Evolutionary conservation across 352 stramenopile species (phyloP).

Genomic region (Thalassiosira mediterranea): DNA sequence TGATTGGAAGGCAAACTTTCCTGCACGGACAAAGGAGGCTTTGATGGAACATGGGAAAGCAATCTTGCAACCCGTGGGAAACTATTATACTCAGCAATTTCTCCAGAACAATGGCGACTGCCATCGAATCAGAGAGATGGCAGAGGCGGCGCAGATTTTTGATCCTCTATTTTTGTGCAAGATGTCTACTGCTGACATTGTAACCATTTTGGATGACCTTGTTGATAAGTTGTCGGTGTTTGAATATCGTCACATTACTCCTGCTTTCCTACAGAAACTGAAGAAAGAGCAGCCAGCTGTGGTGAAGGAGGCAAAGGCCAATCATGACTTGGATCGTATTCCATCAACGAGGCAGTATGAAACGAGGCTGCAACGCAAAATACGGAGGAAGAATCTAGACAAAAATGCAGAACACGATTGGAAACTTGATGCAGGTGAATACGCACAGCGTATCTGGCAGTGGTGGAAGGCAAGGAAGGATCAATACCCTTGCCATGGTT

Average conservation of each 20-base stretch:
- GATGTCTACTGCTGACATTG: slow-evolving; percentile 4
- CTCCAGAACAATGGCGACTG: background rate
- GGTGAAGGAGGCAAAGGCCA: slow-evolving; percentile 7
- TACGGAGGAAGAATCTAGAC: background rate
- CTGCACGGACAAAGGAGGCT: background rate
- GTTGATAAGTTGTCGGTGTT: slow-evolving; percentile 18
- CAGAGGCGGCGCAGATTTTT: slow-evolving; percentile 12
- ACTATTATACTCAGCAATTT: slow-evolving; percentile 9
- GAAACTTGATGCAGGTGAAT: slow-evolving; percentile 29
- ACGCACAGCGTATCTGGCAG: slow-evolving; percentile 20
- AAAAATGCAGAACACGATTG: slow-evolving; percentile 7
- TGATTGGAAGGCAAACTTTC: slow-evolving; percentile 19
- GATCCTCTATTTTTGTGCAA: slow-evolving; percentile 21
- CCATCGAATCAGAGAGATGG: slow-evolving; percentile 6
- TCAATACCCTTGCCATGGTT: background rate
- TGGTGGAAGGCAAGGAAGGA: slow-evolving; percentile 28
- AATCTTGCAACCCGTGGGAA: background rate
- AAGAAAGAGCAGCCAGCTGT: slow-evolving; percentile 18
- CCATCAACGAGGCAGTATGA: slow-evolving; percentile 13
- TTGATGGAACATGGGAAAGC: slow-evolving; percentile 14
- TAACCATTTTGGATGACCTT: slow-evolving; percentile 10
- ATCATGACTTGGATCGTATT: slow-evolving; percentile 25
- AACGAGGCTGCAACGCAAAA: slow-evolving; percentile 14
- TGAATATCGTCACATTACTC: slow-evolving; percentile 15
- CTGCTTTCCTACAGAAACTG: slow-evolving; percentile 10